Percentiles rank a stretch among this genome's conserved stretches.
These are phyloP conservation scores for Exophiala viscosa DNA, from an alignment of 2,329 filamentous ascomycete species.

Conservation along the genomic window DNA sequence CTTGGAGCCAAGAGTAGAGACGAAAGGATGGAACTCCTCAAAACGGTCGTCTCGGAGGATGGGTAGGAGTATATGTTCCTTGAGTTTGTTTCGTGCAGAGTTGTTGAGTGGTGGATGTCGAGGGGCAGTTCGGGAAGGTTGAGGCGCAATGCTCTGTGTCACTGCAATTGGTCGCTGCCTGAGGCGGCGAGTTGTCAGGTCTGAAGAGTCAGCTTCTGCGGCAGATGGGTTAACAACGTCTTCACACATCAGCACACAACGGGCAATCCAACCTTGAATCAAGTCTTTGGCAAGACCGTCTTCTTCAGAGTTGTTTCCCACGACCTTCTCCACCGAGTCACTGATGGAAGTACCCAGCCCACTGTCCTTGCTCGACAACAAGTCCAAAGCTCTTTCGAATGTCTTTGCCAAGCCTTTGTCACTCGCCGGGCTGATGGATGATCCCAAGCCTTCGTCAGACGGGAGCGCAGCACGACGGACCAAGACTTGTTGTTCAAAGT, in stretches of 20 bases:
- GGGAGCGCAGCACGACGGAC: constrained; percentile 53
- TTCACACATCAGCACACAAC: constrained; percentile 28
- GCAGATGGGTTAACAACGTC: constrained; percentile 24
- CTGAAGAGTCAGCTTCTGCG: constrained; percentile 27
- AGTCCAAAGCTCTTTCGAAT: constrained; percentile 37
- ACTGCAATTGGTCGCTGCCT: constrained; percentile 46
- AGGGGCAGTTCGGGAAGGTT: constrained; percentile 42
- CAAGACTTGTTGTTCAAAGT: constrained; percentile 30
- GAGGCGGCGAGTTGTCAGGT: constrained; percentile 16
- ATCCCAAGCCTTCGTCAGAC: constrained; percentile 84
- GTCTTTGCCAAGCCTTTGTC: constrained; percentile 44
- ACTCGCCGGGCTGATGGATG: constrained; percentile 63
- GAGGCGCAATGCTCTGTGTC: constrained; percentile 56
- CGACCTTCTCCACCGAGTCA: constrained; percentile 27
- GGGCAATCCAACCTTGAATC: constrained; percentile 31
- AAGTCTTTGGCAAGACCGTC: constrained; percentile 24
- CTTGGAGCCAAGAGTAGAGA: constrained; percentile 67
- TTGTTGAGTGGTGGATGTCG: constrained; percentile 61
- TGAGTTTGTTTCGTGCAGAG: constrained; percentile 71
- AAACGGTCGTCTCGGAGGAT: constrained; percentile 69
- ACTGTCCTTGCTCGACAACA: constrained; percentile 34
- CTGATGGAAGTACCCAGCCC: constrained; percentile 23
- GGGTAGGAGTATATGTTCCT: constrained; percentile 73
- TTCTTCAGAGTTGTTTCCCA: constrained; percentile 29
- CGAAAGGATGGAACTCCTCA: constrained; percentile 75